Evolutionary conservation across 257 asterid species (phyloP).

Genomic region (Solanum pinnatisectum): DNA sequence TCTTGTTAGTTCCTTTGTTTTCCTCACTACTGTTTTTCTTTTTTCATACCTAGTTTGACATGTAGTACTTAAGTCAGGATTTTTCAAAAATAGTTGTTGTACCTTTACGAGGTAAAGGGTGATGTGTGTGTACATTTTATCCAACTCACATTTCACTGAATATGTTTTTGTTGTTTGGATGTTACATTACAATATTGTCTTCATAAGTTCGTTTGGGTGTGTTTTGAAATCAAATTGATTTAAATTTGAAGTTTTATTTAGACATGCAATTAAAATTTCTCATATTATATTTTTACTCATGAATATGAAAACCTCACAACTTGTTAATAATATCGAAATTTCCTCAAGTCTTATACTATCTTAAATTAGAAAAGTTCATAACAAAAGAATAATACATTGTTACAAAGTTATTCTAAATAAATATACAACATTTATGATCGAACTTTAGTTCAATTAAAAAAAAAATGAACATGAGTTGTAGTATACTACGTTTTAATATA

Average conservation of each 20-base stretch:
- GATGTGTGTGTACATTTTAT: not conserved
- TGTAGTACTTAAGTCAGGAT: not conserved
- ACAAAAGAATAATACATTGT: too few relatives aligned
- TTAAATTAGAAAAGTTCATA: too few relatives aligned
- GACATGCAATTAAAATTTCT: too few relatives aligned
- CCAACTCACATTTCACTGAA: not conserved
- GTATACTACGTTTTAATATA: too few relatives aligned
- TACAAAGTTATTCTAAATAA: not conserved
- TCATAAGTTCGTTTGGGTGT: not conserved
- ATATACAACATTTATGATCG: too few relatives aligned
- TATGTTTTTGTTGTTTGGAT: not conserved
- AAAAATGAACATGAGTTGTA: too few relatives aligned
- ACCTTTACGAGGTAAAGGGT: not conserved
- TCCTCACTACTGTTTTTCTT: not conserved
- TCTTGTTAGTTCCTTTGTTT: not conserved
- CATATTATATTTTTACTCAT: too few relatives aligned
- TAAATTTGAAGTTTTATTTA: not conserved
- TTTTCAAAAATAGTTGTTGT: not conserved
- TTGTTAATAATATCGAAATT: too few relatives aligned
- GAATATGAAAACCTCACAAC: not conserved
- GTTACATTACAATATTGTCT: not conserved
- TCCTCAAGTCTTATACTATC: not conserved
- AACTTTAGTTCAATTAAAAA: not conserved
- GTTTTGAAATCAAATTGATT: not conserved
- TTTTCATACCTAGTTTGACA: not conserved